These are phyloP conservation scores for Tylopilus felleus DNA, from an alignment of 768 basidiomycete species.

Conservation along the genomic window DNA sequence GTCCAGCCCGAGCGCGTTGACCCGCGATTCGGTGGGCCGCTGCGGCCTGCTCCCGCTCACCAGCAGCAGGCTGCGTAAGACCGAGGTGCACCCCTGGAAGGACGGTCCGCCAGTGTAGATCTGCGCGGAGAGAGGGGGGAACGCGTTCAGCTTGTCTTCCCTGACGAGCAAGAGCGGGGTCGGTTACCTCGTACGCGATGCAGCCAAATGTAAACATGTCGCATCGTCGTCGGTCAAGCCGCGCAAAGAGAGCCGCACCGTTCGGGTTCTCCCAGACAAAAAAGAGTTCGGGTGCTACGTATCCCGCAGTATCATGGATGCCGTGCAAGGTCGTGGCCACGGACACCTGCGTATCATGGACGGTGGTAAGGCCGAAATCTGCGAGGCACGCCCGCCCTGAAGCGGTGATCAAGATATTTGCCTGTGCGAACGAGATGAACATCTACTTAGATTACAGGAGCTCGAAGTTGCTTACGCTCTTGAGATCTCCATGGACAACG, in stretches of 20 bases:
- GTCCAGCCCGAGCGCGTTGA: conserved; percentile 23
- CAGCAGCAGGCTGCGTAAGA: conserved; percentile 15
- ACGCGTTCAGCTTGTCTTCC: background rate
- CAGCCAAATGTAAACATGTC: conserved; percentile 37
- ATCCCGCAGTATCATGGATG: conserved; percentile 22
- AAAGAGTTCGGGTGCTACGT: conserved; percentile 30
- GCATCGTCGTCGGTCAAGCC: conserved; percentile 26
- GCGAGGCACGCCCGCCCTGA: conserved; percentile 30
- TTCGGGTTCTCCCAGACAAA: conserved; percentile 6
- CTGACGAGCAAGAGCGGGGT: background rate
- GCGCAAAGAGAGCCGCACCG: background rate
- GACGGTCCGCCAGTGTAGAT: conserved; percentile 29
- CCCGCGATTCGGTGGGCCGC: conserved; percentile 14
- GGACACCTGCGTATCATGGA: conserved; percentile 16
- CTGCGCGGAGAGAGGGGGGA: conserved; percentile 16
- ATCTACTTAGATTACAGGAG: background rate
- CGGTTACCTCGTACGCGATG: conserved; percentile 32
- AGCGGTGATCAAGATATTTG: conserved; percentile 28
- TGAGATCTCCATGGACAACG: conserved; percentile 43
- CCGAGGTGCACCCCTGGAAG: conserved; percentile 19
- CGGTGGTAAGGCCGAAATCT: conserved; percentile 29
- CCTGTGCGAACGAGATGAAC: conserved; percentile 12
- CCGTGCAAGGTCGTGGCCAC: conserved; percentile 13
- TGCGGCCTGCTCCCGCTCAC: conserved; percentile 13
- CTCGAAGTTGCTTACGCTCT: conserved; percentile 32